Conservation (phyloP, 2,329 filamentous ascomycete genomes). For the Metarhizium brunneum region DNA sequence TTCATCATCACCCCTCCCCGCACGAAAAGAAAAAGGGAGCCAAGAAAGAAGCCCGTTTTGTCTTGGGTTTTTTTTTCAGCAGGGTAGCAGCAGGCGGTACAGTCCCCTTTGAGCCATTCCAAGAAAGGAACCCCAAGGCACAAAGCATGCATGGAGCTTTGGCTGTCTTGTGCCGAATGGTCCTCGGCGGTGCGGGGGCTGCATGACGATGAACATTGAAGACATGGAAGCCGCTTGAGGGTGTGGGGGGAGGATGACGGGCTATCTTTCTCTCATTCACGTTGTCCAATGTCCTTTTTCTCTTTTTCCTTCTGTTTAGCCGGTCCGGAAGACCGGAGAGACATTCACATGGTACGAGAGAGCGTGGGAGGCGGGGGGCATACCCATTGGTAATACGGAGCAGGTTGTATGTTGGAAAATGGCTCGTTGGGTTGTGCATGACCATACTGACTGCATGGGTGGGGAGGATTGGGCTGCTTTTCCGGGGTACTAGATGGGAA, state of each 20-base stretch:
- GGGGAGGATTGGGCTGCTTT: neutral
- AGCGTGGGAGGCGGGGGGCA: neutral
- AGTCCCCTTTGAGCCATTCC: neutral
- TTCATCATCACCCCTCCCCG: neutral
- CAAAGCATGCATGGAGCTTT: neutral
- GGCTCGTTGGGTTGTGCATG: neutral
- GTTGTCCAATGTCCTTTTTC: no score
- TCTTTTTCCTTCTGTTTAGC: neutral
- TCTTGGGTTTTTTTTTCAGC: neutral
- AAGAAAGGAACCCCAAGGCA: neutral
- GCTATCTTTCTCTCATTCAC: no score
- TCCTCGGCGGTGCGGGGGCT: neutral
- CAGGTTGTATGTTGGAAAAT: neutral
- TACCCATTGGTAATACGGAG: no score
- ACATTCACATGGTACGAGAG: neutral
- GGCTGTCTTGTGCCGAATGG: neutral
- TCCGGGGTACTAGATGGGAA: neutral
- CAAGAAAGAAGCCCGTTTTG: no score
- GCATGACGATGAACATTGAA: no score
- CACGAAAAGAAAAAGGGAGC: no score
- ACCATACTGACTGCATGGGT: neutral
- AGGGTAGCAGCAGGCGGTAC: neutral
- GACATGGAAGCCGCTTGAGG: no score
- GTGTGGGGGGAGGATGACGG: no score
- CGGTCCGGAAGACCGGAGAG: neutral